A percentile compares a stretch with the other conserved stretches of the same genome.
Evolutionary conservation across 2,329 filamentous ascomycete species (phyloP).

Genomic region (Metarhizium brunneum): DNA sequence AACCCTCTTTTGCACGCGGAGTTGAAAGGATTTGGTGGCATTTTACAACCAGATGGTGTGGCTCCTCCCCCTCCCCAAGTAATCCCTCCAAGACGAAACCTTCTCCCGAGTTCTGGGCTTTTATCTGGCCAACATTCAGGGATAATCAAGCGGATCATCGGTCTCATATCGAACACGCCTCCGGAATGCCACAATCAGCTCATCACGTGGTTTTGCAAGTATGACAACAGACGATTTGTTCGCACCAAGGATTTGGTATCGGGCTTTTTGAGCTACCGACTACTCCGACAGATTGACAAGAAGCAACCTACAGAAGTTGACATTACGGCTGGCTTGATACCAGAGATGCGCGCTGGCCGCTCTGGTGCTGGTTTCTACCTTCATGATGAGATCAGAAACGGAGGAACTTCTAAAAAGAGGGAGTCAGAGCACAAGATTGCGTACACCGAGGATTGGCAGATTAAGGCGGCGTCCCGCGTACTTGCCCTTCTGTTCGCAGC

Average conservation of each 20-base stretch:
- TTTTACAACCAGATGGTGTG: conserved; percentile 23
- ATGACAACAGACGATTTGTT: conserved; percentile 58
- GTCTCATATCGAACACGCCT: conserved; percentile 67
- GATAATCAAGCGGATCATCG: conserved; percentile 76
- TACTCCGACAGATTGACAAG: conserved; percentile 62
- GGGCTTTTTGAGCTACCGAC: conserved; percentile 72
- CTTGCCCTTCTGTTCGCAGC: conserved; percentile 76
- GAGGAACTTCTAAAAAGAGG: conserved; percentile 40
- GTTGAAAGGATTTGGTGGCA: conserved; percentile 29
- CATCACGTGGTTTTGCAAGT: conserved; percentile 68
- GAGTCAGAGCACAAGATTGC: conserved; percentile 46
- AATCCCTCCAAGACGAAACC: not conserved
- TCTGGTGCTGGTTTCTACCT: conserved; percentile 52
- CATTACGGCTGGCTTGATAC: conserved; percentile 58
- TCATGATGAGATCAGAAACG: conserved; percentile 62
- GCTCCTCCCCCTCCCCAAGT: not conserved
- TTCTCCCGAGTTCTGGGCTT: conserved; percentile 27
- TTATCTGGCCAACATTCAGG: conserved; percentile 64
- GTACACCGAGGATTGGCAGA: conserved; percentile 83
- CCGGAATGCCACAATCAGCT: conserved; percentile 68
- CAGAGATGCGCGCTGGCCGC: conserved; percentile 58
- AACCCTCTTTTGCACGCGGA: conserved; percentile 64
- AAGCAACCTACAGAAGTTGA: conserved; percentile 51
- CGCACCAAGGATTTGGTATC: conserved; percentile 67
- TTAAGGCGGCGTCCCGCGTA: conserved; percentile 69